phyloP scores from a whole-genome alignment of 2,329 filamentous ascomycete species.

The Exophiala xenobiotica region DNA sequence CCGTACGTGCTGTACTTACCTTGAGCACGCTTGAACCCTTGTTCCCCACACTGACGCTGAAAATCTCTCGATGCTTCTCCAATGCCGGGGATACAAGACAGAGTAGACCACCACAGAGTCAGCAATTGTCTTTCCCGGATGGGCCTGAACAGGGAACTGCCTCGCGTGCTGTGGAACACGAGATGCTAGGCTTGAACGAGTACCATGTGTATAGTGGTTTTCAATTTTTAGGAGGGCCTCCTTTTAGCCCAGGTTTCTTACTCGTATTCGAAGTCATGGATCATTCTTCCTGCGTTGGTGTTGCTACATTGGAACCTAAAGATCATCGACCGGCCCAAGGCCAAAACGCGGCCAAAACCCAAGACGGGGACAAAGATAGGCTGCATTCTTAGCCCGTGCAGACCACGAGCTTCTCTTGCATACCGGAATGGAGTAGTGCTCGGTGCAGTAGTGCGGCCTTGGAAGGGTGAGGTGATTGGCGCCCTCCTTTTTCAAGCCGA shows the following conservation, averaged over 20 bases:
- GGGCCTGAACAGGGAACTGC: background rate
- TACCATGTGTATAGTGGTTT: background rate
- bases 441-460: slow-evolving; percentile 19
- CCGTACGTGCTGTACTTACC: background rate
- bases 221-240: no score
- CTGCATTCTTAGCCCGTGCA: background rate
- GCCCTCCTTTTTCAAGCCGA: slow-evolving; percentile 20
- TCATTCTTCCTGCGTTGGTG: background rate
- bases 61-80: background rate
- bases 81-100: background rate
- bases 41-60: background rate
- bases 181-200: background rate
- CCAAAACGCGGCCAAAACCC: no score
- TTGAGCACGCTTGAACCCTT: background rate
- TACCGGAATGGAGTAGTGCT: slow-evolving; percentile 5
- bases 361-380: background rate
- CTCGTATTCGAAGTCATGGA: background rate
- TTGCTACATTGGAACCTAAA: no score
- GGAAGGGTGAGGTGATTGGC: slow-evolving; percentile 17
- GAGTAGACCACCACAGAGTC: background rate
- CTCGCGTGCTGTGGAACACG: background rate
- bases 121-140: background rate
- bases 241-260: no score
- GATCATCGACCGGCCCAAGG: no score
- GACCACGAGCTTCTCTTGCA: slow-evolving; percentile 14